A percentile compares a stretch with the other conserved stretches of the same genome.
These are phyloP conservation scores for Chernovozyma aurita DNA, from an alignment of 1,139 yeast genomes.

Conservation along the genomic window DNA sequence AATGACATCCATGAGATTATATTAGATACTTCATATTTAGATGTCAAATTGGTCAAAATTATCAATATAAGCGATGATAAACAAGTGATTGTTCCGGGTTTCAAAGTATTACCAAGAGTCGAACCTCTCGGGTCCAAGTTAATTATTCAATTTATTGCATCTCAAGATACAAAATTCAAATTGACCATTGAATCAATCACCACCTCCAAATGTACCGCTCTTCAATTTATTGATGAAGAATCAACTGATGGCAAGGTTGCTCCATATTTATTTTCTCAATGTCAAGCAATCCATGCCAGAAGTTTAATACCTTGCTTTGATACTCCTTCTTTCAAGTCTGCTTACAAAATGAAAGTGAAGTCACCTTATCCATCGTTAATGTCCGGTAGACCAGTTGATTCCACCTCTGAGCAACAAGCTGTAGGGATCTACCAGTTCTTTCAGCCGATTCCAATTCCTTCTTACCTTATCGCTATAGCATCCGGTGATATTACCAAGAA, in stretches of 20 bases:
- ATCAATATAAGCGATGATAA: slow-evolving; percentile 24
- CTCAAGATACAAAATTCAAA: slow-evolving; percentile 16
- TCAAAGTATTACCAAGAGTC: slow-evolving; percentile 41
- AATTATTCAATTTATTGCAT: slow-evolving; percentile 24
- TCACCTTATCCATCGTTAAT: slow-evolving; percentile 68
- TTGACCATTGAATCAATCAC: slow-evolving; percentile 57
- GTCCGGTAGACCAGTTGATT: slow-evolving; percentile 52
- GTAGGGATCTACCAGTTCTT: slow-evolving; percentile 39
- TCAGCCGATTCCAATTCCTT: slow-evolving; percentile 83
- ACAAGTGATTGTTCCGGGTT: slow-evolving; percentile 17
- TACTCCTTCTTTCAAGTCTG: slow-evolving; percentile 79
- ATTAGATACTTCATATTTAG: slow-evolving; percentile 68
- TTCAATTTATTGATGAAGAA: slow-evolving; percentile 76
- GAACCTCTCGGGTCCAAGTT: slow-evolving; percentile 70
- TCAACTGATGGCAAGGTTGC: slow-evolving; percentile 71
- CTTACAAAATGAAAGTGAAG: slow-evolving; percentile 53
- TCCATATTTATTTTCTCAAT: slow-evolving; percentile 83
- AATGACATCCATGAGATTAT: slow-evolving; percentile 30
- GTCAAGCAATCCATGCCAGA: slow-evolving; percentile 90
- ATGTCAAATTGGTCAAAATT: slow-evolving; percentile 42
- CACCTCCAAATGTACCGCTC: slow-evolving; percentile 73
- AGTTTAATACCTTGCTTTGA: slow-evolving; percentile 88
- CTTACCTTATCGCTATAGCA: slow-evolving; percentile 80
- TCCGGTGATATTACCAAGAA: slow-evolving; percentile 73
- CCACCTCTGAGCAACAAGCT: slow-evolving; percentile 10